A percentile compares a stretch with the other conserved stretches of the same genome.
Evolutionary conservation across 257 asterid species (phyloP).

Genomic region (Solanum megistacrolobum): DNA sequence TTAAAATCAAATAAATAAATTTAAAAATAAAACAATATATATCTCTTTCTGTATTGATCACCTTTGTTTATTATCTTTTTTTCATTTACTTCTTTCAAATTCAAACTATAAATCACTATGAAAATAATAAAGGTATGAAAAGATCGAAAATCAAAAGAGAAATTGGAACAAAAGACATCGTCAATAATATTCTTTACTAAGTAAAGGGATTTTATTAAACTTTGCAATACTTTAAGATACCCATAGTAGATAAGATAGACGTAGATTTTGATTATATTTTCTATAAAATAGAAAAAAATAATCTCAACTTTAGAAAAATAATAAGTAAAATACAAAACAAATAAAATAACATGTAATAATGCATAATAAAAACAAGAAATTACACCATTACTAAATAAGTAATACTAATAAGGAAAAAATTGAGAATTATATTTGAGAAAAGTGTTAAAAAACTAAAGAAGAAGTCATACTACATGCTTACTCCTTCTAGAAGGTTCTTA

Average conservation of each 20-base stretch:
- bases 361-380: neutral
- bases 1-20: neutral
- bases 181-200: neutral
- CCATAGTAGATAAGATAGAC: neutral
- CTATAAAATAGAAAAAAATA: too few relatives aligned
- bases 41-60: neutral
- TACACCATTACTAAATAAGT: too few relatives aligned
- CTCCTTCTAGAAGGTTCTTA: neutral
- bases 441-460: neutral
- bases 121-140: too few relatives aligned
- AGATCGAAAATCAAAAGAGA: neutral
- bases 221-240: neutral
- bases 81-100: neutral
- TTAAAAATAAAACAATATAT: too few relatives aligned
- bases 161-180: neutral
- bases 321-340: too few relatives aligned
- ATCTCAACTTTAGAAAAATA: too few relatives aligned
- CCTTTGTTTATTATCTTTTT: neutral
- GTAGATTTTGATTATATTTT: too few relatives aligned
- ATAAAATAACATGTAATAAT: too few relatives aligned
- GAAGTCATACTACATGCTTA: neutral
- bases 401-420: neutral
- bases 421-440: neutral
- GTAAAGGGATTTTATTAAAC: neutral
- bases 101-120: neutral